phyloP scores from a whole-genome alignment of 768 basidiomycete species.

The Suillus spraguei region DNA sequence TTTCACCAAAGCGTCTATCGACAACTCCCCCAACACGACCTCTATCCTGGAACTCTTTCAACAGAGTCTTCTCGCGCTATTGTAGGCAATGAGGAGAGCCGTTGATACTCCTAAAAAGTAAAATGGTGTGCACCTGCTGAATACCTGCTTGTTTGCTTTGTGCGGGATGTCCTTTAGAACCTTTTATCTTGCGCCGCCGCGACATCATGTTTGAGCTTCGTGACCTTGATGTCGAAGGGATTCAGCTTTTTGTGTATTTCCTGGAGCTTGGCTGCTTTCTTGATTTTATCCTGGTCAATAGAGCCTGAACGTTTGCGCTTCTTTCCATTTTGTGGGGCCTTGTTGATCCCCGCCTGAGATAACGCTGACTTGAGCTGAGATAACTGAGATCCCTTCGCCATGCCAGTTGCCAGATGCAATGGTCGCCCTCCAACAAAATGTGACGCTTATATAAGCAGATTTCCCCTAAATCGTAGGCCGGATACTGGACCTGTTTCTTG shows the following conservation, averaged over 20 bases:
- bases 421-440: background rate
- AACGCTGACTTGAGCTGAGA: constrained; percentile 88
- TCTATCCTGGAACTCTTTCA: constrained; percentile 86
- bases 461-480: background rate
- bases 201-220: constrained; percentile 90
- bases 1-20: constrained; percentile 96
- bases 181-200: constrained; percentile 89
- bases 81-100: background rate
- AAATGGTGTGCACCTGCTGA: background rate
- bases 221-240: constrained; percentile 93
- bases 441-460: background rate
- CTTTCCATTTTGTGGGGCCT: constrained; percentile 56
- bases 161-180: constrained; percentile 79
- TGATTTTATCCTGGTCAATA: constrained; percentile 80
- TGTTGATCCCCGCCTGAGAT: constrained; percentile 74
- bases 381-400: constrained; percentile 89
- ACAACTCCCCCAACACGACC: constrained; percentile 86
- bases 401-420: constrained; percentile 25
- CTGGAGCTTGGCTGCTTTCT: constrained; percentile 74
- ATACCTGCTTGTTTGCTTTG: constrained; percentile 45
- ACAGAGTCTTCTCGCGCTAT: constrained; percentile 47
- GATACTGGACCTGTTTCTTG: no score
- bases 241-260: constrained; percentile 88
- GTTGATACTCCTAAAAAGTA: background rate
- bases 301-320: constrained; percentile 66